Conservation (phyloP, 768 basidiomycete genomes). For the Tylopilus intermedius region DNA sequence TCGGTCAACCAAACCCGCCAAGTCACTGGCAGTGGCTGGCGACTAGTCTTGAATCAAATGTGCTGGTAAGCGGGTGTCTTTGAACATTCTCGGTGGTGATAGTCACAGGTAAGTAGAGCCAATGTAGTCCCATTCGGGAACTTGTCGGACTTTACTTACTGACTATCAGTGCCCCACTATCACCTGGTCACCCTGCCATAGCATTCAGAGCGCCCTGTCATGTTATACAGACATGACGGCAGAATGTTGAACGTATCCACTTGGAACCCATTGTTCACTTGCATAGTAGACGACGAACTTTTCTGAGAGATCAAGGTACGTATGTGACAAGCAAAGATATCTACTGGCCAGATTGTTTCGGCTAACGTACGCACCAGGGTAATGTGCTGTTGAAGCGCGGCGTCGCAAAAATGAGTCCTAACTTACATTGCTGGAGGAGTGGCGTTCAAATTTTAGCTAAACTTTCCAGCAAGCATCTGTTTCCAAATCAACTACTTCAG, state of each 20-base stretch:
- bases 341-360: neutral
- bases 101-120: too few species aligned
- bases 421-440: neutral
- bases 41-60: too few species aligned
- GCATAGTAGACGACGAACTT: too few species aligned
- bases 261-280: too few species aligned
- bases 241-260: too few species aligned
- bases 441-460: neutral
- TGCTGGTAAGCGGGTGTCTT: too few species aligned
- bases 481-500: neutral
- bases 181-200: neutral
- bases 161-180: neutral
- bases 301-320: neutral
- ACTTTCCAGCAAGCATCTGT: neutral
- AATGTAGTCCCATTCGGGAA: too few species aligned
- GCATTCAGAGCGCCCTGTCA: neutral
- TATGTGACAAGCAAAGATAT: neutral
- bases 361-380: neutral
- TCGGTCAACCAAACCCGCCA: neutral
- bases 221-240: too few species aligned
- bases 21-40: too few species aligned
- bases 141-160: neutral
- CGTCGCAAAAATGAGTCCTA: neutral
- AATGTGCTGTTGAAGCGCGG: neutral
- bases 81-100: too few species aligned